Base-by-base conservation (phyloP, 2,329 filamentous ascomycete species). In the Geoglossum cookeanum region DNA sequence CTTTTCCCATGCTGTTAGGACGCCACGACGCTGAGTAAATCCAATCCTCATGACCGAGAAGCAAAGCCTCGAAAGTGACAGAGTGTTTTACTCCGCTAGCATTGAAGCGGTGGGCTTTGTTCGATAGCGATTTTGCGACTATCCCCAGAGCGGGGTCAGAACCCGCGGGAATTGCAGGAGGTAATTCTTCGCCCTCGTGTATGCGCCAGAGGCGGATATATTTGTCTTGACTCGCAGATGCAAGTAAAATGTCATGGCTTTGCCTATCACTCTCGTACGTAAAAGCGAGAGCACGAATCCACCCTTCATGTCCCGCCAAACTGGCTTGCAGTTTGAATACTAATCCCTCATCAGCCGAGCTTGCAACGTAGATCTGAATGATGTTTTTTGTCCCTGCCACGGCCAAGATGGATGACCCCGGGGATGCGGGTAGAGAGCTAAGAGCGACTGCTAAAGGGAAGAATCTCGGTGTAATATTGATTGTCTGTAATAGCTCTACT, bases 31-130 rank as follows among this genome's bases (percentile, higher is more conserved):
- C 83, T 58, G 86, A 94, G 69, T 95, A 97, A 58, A 98, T 91
- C 92, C 92, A 98, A 65, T 98, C 92, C 67, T 98, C 92, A 66
- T 98, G 92, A 7, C 92, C 92, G 2, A 98, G 78, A 4, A 98
- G 77, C 2, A 98, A 74, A 0, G 92, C 92, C 68, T 98, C 92
- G 63, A 98, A 97, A 0, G 89, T 94, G 58, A 95, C 76, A 5
- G 85, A 86, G 68, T 86, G 91, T 62, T 84, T 83, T 3, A 73
- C 74, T 0, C 71, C 74, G 0, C 71, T 73, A 1, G 79, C 75
- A 47, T 78, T 77, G 59, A 98, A 80, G 57, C 79, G 78, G 67
- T 97, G 85, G 0, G 86, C 84, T 70, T 96, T 97, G 69, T 96
- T 97, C 0, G 88, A 87, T 0, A 94, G 75, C 0, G 85, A 86